phyloP scores from a whole-genome alignment of 345 rosid species.

The Hypericum androsaemum region DNA sequence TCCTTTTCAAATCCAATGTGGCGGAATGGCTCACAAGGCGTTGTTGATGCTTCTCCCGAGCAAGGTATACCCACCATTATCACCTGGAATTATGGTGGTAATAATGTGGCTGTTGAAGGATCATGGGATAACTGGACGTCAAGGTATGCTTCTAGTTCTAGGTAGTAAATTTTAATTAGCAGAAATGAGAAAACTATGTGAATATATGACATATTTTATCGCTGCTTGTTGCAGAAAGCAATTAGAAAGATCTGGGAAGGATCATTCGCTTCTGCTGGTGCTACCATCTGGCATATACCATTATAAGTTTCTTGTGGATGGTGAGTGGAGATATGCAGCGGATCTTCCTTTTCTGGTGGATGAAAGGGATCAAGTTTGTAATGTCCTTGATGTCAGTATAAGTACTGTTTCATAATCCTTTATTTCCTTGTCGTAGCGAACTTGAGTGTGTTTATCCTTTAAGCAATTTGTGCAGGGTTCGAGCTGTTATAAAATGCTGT shows the following conservation, averaged over 20 bases:
- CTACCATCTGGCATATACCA: conserved; percentile 75
- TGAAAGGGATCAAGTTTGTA: conserved; percentile 55
- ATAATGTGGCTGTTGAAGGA: conserved; percentile 77
- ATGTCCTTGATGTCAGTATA: conserved; percentile 78
- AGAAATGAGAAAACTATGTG: background rate
- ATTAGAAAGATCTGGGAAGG: conserved; percentile 75
- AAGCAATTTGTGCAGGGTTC: too few relatives aligned
- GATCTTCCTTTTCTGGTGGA: conserved; percentile 69
- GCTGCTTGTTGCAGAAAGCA: conserved; percentile 44
- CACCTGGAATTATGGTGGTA: conserved; percentile 86
- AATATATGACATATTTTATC: background rate
- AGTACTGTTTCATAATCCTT: conserved; percentile 14
- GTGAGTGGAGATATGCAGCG: conserved; percentile 66
- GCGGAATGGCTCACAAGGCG: conserved; percentile 42
- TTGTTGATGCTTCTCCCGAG: conserved; percentile 31
- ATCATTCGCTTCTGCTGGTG: conserved; percentile 66
- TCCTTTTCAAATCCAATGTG: conserved; percentile 34
- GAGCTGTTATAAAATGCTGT: too few relatives aligned
- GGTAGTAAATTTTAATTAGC: background rate
- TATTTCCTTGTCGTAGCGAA: too few relatives aligned
- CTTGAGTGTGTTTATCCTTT: too few relatives aligned
- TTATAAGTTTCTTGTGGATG: conserved; percentile 82
- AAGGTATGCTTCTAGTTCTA: conserved; percentile 32
- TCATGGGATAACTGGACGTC: conserved; percentile 91
- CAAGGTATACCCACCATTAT: conserved; percentile 66